A percentile compares a stretch with the other conserved stretches of the same genome.
Conservation (phyloP, 1,284 basidiomycete species). For the Tranzscheliella williamsii region DNA sequence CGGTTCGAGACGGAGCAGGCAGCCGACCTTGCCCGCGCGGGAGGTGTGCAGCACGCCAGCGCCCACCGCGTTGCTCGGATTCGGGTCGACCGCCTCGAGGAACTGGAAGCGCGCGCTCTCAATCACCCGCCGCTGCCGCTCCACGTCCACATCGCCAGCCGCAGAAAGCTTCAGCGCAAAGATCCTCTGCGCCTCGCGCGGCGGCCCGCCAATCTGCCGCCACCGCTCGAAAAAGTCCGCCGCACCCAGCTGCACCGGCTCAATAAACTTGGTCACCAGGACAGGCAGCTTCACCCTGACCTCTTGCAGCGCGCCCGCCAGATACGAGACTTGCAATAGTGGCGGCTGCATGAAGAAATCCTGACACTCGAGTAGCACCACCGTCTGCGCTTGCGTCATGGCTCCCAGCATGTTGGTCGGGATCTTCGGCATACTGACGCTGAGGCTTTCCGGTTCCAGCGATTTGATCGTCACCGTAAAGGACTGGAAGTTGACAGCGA, state of each 20-base stretch:
- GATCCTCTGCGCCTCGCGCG: constrained; percentile 84
- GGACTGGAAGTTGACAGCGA: constrained; percentile 79
- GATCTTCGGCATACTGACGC: constrained; percentile 84
- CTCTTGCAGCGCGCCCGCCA: constrained; percentile 87
- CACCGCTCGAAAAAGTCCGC: constrained; percentile 95
- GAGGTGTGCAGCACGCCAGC: constrained; percentile 91
- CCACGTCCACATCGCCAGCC: constrained; percentile 73
- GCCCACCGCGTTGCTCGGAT: constrained; percentile 77
- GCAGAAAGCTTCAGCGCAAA: constrained; percentile 74
- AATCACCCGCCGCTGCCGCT: constrained; percentile 75
- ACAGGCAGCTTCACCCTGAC: constrained; percentile 83
- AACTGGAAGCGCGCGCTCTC: constrained; percentile 76
- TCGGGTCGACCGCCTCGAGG: constrained; percentile 69
- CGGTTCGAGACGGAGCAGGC: constrained; percentile 87
- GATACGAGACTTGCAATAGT: constrained; percentile 83
- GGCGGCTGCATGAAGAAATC: constrained; percentile 78
- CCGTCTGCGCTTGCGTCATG: constrained; percentile 86
- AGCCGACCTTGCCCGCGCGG: constrained; percentile 86
- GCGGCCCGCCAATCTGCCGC: constrained; percentile 90
- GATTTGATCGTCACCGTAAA: constrained; percentile 79
- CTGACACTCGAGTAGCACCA: constrained; percentile 92
- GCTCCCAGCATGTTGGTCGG: constrained; percentile 75
- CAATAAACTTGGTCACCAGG: constrained; percentile 86
- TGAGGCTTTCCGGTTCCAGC: constrained; percentile 72
- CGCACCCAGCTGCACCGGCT: constrained; percentile 80